Percentiles rank a stretch among this genome's conserved stretches.
Evolutionary conservation across 371 early-diverging fungal species (phyloP).

Genomic region (Entomophthora muscae): DNA sequence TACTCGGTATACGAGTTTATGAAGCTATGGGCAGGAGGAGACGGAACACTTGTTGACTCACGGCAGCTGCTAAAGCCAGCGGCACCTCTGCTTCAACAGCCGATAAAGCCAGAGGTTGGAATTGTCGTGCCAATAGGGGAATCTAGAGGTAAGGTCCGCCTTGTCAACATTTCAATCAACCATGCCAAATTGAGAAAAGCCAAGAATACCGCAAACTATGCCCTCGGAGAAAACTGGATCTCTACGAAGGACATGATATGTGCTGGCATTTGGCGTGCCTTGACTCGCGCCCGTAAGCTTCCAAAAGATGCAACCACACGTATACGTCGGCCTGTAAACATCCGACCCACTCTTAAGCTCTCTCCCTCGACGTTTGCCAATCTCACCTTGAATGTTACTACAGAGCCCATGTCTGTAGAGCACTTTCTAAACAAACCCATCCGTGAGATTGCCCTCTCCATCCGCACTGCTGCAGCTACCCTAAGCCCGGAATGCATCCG

Average conservation of each 20-base stretch:
- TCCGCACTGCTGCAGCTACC: background rate
- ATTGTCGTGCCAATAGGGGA: too few species aligned
- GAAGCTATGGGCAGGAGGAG: background rate
- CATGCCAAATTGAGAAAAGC: background rate
- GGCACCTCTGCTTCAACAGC: background rate
- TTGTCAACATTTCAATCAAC: background rate
- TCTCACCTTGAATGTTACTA: background rate
- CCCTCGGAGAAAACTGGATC: background rate
- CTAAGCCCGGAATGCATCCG: background rate
- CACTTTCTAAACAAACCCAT: background rate
- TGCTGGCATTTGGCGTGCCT: background rate
- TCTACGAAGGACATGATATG: background rate
- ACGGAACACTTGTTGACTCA: background rate
- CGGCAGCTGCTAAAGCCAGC: background rate
- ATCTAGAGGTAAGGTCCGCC: too few species aligned
- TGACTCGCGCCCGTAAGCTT: background rate
- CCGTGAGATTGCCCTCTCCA: background rate
- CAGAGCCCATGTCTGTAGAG: background rate
- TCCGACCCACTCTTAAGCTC: background rate
- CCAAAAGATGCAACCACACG: background rate
- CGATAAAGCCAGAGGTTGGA: background rate
- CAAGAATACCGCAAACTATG: background rate
- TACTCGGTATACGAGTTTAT: background rate
- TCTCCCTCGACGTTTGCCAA: background rate
- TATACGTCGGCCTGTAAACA: background rate